phyloP scores from a whole-genome alignment of 345 rosid species.

The Leavenworthia alabamica region DNA sequence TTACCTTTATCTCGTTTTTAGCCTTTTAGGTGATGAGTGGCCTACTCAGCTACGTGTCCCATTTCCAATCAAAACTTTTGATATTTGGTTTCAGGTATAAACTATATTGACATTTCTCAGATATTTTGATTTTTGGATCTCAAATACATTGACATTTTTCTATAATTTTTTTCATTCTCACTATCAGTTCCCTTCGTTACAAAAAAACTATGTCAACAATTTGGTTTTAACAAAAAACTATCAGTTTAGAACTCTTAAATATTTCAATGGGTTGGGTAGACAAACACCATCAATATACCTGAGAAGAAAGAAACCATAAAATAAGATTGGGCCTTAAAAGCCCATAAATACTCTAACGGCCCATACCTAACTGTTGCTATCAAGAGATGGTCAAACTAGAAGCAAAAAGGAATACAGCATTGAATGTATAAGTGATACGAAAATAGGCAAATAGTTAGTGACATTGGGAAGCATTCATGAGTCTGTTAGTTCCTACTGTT shows the following conservation, averaged over 20 bases:
- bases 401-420: background rate
- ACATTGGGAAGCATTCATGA: slow-evolving; percentile 6
- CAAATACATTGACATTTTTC: background rate
- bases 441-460: background rate
- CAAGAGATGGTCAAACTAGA: background rate
- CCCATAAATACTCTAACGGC: background rate
- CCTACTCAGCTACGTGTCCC: background rate
- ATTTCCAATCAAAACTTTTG: background rate
- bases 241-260: background rate
- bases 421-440: slow-evolving; percentile 13
- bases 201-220: background rate
- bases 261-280: background rate
- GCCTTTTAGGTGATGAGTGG: too few relatives aligned
- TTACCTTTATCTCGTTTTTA: too few relatives aligned
- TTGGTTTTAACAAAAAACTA: background rate
- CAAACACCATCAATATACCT: background rate
- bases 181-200: background rate
- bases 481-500: background rate
- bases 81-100: background rate
- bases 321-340: background rate
- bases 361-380: background rate
- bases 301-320: background rate
- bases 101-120: too few relatives aligned
- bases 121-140: background rate
- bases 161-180: background rate